These are phyloP conservation scores for Chalciporus pseudorubinellus DNA, from an alignment of 768 basidiomycete genomes.

Conservation along the genomic window DNA sequence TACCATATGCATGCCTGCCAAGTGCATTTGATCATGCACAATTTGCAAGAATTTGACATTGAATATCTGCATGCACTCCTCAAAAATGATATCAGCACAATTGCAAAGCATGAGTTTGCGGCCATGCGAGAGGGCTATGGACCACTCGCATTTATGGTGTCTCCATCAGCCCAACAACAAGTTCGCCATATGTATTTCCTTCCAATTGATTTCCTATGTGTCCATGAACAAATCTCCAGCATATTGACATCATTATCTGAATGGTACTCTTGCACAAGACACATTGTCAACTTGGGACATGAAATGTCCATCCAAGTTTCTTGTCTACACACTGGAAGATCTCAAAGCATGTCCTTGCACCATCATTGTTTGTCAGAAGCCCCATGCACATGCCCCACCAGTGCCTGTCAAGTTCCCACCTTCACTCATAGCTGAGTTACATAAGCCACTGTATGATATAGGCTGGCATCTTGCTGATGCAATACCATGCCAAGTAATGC, in stretches of 20 bases:
- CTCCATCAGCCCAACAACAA: background rate
- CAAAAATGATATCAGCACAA: background rate
- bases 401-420: background rate
- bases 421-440: background rate
- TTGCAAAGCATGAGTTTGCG: background rate
- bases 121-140: background rate
- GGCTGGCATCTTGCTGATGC: conserved; percentile 4
- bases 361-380: conserved; percentile 9
- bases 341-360: conserved; percentile 2
- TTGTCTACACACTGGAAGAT: conserved; percentile 6
- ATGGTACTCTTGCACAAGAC: background rate
- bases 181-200: background rate
- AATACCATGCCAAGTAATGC: background rate
- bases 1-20: background rate
- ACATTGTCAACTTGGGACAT: background rate
- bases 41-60: conserved; percentile 5
- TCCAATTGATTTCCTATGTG: background rate
- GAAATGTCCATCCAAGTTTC: background rate
- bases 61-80: background rate
- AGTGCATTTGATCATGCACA: background rate
- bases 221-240: background rate
- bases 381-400: conserved; percentile 4
- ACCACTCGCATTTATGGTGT: background rate
- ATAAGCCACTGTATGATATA: background rate
- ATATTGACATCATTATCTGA: background rate